Base-by-base conservation (phyloP, 805 yeast genomes). In the Yamadazyma insecticola region DNA sequence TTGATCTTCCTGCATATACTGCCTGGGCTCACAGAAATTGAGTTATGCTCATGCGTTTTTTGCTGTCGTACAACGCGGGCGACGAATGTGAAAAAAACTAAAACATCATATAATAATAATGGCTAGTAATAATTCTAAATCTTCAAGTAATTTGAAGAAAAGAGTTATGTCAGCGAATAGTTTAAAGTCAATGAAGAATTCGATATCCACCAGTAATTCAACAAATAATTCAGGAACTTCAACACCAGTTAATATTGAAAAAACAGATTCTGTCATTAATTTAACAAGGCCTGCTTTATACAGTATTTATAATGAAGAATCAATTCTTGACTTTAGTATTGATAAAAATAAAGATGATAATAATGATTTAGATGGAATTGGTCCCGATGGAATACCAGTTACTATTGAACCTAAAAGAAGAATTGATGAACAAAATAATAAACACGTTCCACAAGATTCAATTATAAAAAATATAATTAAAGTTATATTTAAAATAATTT, bases 201-300 rank as follows among this genome's bases (percentile, higher is more conserved):
- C 9, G 10, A 18, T 18, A 18, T 18, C 10, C 7, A 7, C 21
- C 21, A 18, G 10, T 18, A 18, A 7, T 18, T 18, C 21, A 10
- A 7, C 10, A 10, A 9, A 22, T 16, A 20, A 28, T 7, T 45
- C 57, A 3, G 50, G 50, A 8, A 35, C 43, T 3, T 39, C 54
- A 10, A 47, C 57, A 2, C 51, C 55, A 15, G 15, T 16, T 2
- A 25, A 24, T n/a, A 51, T 60, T 41, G 52, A 50, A 30, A 57
- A 56, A 25, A 54, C 61, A 2, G 65, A 60, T 23, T 69, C 76
- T 13, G 62, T 70, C 13, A 45, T 63, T 41, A 70, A 66, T 38
- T 53, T 74, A 39, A 72, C 77, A 19, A 67, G 63, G 42, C 75
- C 79, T 6, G 60, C 71, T 4, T 54, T 75, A 31, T 74, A 66